A percentile compares a stretch with the other conserved stretches of the same genome.
phyloP scores from a whole-genome alignment of 345 rosid species.

The Citropsis articulata region DNA sequence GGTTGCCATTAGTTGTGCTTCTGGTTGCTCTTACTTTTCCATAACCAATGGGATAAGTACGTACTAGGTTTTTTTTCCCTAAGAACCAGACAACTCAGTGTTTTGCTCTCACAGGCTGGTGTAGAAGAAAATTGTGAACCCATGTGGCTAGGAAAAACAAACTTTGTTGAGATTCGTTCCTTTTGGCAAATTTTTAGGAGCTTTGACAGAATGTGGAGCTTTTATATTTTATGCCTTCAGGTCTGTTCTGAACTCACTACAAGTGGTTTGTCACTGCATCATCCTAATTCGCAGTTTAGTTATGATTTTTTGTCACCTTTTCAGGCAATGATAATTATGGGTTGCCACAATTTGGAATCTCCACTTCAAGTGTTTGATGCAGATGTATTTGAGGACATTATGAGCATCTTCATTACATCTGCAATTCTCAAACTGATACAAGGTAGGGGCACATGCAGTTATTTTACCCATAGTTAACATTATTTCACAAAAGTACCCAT shows the following conservation, averaged over 20 bases:
- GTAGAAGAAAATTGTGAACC: conserved; percentile 36
- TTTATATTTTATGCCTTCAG: conserved; percentile 91
- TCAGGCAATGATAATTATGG: conserved; percentile 95
- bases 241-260: conserved; percentile 28
- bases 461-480: neutral
- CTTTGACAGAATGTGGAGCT: conserved; percentile 97
- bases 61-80: neutral
- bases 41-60: neutral
- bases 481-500: neutral
- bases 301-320: conserved; percentile 18
- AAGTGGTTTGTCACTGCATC: conserved; percentile 2
- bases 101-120: conserved; percentile 37
- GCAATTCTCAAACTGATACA: conserved; percentile 70
- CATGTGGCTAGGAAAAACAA: conserved; percentile 87
- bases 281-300: neutral
- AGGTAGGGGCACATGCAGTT: conserved; percentile 38
- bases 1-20: neutral
- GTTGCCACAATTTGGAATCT: conserved; percentile 88
- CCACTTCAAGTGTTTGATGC: conserved; percentile 78
- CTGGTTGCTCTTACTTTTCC: neutral
- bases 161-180: conserved; percentile 89
- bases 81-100: neutral
- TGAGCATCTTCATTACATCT: conserved; percentile 92
- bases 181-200: conserved; percentile 98
- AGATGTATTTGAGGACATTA: conserved; percentile 71